phyloP scores from a whole-genome alignment of 2,329 filamentous ascomycete species.

The Trichoderma sp. region DNA sequence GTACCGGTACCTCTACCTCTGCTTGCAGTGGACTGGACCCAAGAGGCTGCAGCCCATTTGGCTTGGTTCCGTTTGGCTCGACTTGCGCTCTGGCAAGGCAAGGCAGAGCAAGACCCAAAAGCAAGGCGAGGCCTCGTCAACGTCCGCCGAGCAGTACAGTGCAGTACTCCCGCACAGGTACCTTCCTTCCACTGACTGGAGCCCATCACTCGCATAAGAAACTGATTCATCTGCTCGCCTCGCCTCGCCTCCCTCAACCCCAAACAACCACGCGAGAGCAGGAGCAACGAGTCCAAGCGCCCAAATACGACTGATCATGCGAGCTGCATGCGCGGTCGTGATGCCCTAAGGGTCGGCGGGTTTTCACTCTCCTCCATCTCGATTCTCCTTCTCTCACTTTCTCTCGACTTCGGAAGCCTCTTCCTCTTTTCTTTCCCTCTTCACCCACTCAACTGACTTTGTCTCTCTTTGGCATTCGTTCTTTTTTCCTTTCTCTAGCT shows the following conservation, averaged over 20 bases:
- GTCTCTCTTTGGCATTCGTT: background rate
- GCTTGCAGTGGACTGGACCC: background rate
- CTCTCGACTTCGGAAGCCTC: background rate
- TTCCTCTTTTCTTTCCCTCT: background rate
- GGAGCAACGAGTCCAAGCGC: slow-evolving; percentile 12
- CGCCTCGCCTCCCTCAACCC: background rate
- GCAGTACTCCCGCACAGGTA: background rate
- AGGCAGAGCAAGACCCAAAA: background rate
- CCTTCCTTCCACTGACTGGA: background rate
- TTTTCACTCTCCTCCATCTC: background rate
- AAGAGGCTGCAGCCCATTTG: slow-evolving; percentile 6
- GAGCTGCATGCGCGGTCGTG: slow-evolving; percentile 12
- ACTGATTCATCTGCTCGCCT: slow-evolving; percentile 9
- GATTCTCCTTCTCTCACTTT: background rate
- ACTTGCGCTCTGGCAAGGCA: background rate
- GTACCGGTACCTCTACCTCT: slow-evolving; percentile 1
- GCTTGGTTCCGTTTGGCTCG: background rate
- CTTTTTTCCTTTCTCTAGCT: background rate
- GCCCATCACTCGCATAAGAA: slow-evolving; percentile 12
- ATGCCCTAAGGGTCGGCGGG: slow-evolving; percentile 15
- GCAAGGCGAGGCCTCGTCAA: slow-evolving; percentile 4
- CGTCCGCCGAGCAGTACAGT: background rate
- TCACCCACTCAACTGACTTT: background rate
- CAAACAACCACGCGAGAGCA: background rate
- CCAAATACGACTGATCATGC: slow-evolving; percentile 16